phyloP scores from a whole-genome alignment of 345 rosid species.

The Cardamine resedifolia region DNA sequence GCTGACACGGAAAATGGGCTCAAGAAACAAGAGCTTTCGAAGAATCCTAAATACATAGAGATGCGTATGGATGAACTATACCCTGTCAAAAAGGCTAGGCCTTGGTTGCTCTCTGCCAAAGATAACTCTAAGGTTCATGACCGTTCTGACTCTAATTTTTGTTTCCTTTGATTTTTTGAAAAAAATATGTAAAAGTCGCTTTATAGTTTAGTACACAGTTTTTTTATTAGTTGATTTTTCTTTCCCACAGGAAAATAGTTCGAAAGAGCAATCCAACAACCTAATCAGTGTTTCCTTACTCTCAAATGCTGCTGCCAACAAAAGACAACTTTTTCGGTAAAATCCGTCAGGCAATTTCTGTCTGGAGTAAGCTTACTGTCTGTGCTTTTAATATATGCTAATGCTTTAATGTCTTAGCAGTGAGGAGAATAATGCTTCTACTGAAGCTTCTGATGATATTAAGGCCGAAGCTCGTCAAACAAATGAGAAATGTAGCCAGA shows the following conservation, averaged over 20 bases:
- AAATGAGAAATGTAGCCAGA: conserved; percentile 57
- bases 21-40: conserved; percentile 52
- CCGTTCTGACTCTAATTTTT: not conserved
- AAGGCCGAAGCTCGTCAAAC: conserved; percentile 42
- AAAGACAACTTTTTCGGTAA: conserved; percentile 54
- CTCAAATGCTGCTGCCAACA: conserved; percentile 57
- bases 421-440: conserved; percentile 42
- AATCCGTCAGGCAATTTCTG: conserved; percentile 11
- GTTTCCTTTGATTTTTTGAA: conserved; percentile 11
- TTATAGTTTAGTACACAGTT: conserved; percentile 3
- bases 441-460: conserved; percentile 45
- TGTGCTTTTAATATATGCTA: conserved; percentile 8
- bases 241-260: conserved; percentile 51
- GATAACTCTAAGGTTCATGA: conserved; percentile 62
- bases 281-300: conserved; percentile 51
- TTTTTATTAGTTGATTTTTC: conserved; percentile 22
- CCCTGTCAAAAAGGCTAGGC: conserved; percentile 75
- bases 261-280: conserved; percentile 45
- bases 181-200: not conserved
- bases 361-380: not conserved
- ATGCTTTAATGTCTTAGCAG: conserved; percentile 41
- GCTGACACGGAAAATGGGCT: conserved; percentile 43
- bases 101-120: conserved; percentile 52
- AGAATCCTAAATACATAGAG: conserved; percentile 64
- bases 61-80: conserved; percentile 72